These are phyloP conservation scores for Colletotrichum abscissum DNA, from an alignment of 2,329 filamentous ascomycete species.

Conservation along the genomic window DNA sequence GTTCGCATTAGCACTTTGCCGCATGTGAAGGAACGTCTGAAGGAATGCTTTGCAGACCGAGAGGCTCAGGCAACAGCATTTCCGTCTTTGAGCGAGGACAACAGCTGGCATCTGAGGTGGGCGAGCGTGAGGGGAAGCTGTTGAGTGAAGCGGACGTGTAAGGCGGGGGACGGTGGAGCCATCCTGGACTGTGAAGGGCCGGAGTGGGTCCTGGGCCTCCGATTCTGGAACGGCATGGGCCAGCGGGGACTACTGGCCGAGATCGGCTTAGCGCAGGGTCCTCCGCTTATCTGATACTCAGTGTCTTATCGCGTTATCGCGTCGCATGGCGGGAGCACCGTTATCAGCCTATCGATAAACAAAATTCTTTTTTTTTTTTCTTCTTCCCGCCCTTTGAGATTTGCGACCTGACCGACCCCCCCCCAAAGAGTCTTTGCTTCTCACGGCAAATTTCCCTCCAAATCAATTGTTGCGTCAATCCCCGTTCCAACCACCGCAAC, in stretches of 20 bases:
- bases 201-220: constrained; percentile 20
- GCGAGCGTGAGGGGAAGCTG: neutral
- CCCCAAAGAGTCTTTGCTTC: neutral
- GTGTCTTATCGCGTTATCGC: neutral
- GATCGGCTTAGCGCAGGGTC: constrained; percentile 14
- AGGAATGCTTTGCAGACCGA: neutral
- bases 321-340: neutral
- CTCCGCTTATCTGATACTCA: neutral
- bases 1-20: neutral
- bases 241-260: neutral
- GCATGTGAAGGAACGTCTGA: neutral
- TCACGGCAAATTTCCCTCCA: neutral
- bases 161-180: constrained; percentile 13
- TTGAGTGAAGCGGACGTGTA: neutral
- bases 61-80: neutral
- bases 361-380: constrained; percentile 4
- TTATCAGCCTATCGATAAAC: constrained; percentile 28
- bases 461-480: neutral
- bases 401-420: neutral
- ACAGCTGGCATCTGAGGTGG: constrained; percentile 23
- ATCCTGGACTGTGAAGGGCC: neutral
- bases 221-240: constrained; percentile 2
- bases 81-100: neutral
- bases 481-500: neutral
- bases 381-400: neutral